These are phyloP conservation scores for Capsicum chinense DNA, from an alignment of 257 asterid species.

Conservation along the genomic window DNA sequence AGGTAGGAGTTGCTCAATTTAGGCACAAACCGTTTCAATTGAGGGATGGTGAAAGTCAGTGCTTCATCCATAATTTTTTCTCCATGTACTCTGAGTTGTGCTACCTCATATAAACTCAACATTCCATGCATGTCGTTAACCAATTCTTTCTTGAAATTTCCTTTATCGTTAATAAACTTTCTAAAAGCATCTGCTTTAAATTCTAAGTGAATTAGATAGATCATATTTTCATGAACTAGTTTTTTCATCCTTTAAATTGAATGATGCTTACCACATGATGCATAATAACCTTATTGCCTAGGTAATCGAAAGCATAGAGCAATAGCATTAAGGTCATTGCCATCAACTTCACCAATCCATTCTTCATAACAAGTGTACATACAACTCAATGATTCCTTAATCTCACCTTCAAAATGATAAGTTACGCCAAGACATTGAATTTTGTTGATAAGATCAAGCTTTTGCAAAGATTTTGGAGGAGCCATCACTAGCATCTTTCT, in stretches of 20 bases:
- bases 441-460: slow-evolving; percentile 23
- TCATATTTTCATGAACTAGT: not conserved
- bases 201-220: no score
- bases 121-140: not conserved
- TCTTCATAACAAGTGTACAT: not conserved
- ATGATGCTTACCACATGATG: slow-evolving; percentile 27
- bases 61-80: no score
- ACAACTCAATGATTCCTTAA: not conserved
- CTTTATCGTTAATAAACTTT: slow-evolving; percentile 36
- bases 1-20: no score
- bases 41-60: no score
- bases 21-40: no score
- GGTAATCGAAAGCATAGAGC: slow-evolving; percentile 34
- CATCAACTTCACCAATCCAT: not conserved
- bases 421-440: slow-evolving; percentile 34
- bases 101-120: no score
- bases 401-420: slow-evolving; percentile 40
- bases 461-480: not conserved
- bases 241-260: not conserved
- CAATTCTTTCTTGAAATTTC: slow-evolving; percentile 26
- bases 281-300: slow-evolving; percentile 25
- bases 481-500: not conserved
- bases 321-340: slow-evolving; percentile 22
- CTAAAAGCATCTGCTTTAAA: slow-evolving; percentile 31
- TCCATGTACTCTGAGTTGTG: no score